These are phyloP conservation scores for Puccinia hordei DNA, from an alignment of 1,284 basidiomycete species.

Conservation along the genomic window DNA sequence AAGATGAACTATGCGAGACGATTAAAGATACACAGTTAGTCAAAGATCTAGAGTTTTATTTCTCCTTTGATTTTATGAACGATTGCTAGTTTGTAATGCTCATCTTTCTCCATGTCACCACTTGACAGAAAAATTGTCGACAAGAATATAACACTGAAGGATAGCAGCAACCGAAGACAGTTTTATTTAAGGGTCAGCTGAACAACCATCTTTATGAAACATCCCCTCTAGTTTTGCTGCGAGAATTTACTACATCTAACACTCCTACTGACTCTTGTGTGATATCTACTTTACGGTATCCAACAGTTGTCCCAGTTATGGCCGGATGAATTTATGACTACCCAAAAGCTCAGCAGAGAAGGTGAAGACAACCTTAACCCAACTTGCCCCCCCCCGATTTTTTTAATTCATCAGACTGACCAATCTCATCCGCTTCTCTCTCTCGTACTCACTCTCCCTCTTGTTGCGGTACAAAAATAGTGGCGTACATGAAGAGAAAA, in stretches of 20 bases:
- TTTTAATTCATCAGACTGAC: conserved; percentile 7
- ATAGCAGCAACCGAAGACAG: conserved; percentile 42
- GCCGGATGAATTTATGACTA: conserved; percentile 50
- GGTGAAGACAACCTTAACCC: background rate
- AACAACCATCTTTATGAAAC: background rate
- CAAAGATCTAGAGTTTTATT: background rate
- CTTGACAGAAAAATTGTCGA: conserved; percentile 39
- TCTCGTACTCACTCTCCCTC: background rate
- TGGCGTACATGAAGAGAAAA: conserved; percentile 29
- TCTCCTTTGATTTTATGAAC: background rate
- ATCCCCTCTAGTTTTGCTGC: background rate
- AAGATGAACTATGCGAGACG: conserved; percentile 43
- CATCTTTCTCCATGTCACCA: background rate
- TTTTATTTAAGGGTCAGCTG: conserved; percentile 44
- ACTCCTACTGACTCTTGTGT: background rate
- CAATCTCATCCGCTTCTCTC: background rate
- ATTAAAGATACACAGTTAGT: conserved; percentile 46
- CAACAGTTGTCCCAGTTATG: conserved; percentile 41
- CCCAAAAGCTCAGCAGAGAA: conserved; percentile 34
- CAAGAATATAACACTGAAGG: conserved; percentile 44
- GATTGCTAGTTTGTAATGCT: background rate
- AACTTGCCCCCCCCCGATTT: background rate
- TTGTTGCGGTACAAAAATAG: background rate
- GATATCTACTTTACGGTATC: background rate
- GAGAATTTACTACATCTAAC: background rate